Evolutionary conservation across 805 yeast species (phyloP).

Genomic region (Metschnikowia santaceciliae): DNA sequence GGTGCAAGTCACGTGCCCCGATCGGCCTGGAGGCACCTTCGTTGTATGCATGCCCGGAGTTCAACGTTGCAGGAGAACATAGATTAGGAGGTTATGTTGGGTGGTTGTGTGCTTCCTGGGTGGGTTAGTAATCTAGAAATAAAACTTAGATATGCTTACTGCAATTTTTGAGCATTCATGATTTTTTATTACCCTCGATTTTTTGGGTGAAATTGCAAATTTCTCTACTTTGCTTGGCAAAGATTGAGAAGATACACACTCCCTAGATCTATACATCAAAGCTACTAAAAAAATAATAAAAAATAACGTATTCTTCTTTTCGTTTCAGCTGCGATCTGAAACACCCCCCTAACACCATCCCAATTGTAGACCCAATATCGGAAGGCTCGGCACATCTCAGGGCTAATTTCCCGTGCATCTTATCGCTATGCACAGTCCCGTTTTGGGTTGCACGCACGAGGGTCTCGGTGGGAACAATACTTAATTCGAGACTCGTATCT

Average conservation of each 20-base stretch:
- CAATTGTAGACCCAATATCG: neutral
- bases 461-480: neutral
- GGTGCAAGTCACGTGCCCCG: neutral
- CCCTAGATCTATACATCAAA: neutral
- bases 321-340: neutral
- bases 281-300: neutral
- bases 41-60: neutral
- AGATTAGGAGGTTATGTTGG: neutral
- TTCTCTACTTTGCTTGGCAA: too few species aligned
- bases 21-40: neutral
- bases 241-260: neutral
- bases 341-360: neutral
- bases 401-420: neutral
- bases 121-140: neutral
- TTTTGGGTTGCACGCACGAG: neutral
- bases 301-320: neutral
- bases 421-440: conserved; percentile 2
- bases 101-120: neutral
- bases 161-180: neutral
- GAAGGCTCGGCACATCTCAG: neutral
- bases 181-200: neutral
- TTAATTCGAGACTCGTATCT: neutral
- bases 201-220: neutral
- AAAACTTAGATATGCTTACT: neutral
- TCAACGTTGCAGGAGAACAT: neutral